Conservation (phyloP, 176 grass and related monocot species). For the Coix lacrymajobi region DNA sequence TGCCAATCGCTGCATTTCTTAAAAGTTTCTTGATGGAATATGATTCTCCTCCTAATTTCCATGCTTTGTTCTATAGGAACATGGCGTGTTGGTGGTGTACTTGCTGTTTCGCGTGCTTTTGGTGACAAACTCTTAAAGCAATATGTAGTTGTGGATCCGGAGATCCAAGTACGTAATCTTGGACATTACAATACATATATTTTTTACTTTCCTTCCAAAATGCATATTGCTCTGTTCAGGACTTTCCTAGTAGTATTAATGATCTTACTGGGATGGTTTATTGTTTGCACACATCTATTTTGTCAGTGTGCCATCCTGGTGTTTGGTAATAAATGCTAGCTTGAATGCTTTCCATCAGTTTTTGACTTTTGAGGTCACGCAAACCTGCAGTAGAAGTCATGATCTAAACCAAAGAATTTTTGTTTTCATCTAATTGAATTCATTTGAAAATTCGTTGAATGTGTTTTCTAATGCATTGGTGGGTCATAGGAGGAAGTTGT, state of each 20-base stretch:
- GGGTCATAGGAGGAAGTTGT: constrained; percentile 56
- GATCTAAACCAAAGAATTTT: neutral
- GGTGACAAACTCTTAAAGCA: constrained; percentile 61
- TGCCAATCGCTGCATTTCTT: neutral
- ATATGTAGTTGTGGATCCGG: constrained; percentile 53
- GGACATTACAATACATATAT: neutral
- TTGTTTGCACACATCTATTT: neutral
- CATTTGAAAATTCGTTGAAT: neutral
- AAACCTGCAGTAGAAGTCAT: neutral
- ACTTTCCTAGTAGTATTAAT: neutral
- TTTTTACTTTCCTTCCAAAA: neutral
- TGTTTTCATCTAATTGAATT: neutral
- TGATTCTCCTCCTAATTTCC: neutral
- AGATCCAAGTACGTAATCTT: constrained; percentile 40
- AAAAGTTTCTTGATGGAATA: neutral
- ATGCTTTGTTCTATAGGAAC: constrained; percentile 32
- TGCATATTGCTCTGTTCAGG: neutral
- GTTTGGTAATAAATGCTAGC: neutral
- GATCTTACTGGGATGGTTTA: neutral
- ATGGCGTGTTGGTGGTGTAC: constrained; percentile 62
- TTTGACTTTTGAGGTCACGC: neutral
- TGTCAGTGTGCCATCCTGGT: neutral
- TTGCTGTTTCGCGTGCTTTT: constrained; percentile 60
- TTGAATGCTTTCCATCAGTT: neutral
- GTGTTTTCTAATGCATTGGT: neutral